Evolutionary conservation across 306 rosid genomes (phyloP).

Genomic region (Purshia tridentata): DNA sequence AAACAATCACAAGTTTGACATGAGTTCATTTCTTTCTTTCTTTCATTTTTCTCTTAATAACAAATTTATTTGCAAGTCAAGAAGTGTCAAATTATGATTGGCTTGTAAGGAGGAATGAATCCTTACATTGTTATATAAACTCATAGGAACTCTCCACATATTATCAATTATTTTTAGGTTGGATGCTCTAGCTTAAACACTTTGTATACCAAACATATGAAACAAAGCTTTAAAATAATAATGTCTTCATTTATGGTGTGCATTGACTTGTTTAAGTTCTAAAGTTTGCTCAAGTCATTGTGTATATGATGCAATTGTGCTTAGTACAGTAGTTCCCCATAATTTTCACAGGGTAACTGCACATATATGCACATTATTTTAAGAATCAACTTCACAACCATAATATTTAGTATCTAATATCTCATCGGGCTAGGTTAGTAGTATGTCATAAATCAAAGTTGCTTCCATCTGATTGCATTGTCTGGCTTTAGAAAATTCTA

Average conservation of each 20-base stretch:
- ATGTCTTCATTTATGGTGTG: background rate
- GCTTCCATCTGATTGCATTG: background rate
- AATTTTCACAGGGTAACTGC: background rate
- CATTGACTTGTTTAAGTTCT: background rate
- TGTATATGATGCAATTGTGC: background rate
- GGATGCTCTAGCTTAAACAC: background rate
- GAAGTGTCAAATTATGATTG: too few species aligned
- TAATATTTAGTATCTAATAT: background rate
- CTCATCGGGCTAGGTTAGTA: background rate
- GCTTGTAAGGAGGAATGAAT: too few species aligned
- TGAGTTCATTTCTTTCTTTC: too few species aligned
- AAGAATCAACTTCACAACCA: background rate
- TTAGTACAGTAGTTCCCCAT: background rate
- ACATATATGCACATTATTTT: background rate
- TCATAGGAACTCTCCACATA: background rate
- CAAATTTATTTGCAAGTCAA: too few species aligned
- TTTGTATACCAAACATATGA: background rate
- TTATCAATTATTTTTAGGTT: background rate
- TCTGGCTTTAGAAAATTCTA: slow-evolving; percentile 2
- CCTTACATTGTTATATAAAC: too few species aligned
- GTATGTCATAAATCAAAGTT: background rate
- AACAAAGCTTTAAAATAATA: background rate
- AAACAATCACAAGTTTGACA: too few species aligned
- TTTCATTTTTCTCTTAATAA: too few species aligned
- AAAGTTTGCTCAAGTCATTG: background rate